A percentile compares a stretch with the other conserved stretches of the same genome.
Conservation (phyloP, 2,329 filamentous ascomycete species). For the Alternaria novae-zelandiae region DNA sequence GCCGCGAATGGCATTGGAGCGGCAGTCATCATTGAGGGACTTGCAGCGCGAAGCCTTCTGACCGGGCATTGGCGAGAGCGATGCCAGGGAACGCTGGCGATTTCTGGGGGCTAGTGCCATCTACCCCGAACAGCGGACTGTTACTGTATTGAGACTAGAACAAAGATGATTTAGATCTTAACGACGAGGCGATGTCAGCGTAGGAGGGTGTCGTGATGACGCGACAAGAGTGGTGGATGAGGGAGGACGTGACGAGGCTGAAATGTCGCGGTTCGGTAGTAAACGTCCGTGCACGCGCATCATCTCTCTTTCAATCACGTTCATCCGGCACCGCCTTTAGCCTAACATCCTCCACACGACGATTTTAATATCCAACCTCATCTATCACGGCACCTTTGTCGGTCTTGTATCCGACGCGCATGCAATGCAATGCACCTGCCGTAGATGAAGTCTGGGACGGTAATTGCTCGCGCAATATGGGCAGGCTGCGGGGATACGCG, state of each 20-base stretch:
- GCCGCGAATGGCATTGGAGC: conserved; percentile 25
- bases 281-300: conserved; percentile 27
- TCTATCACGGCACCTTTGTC: conserved; percentile 30
- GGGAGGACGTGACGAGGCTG: conserved; percentile 32
- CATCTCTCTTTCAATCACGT: conserved; percentile 30
- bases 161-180: conserved; percentile 17
- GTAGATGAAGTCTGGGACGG: conserved; percentile 28
- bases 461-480: conserved; percentile 33
- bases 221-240: conserved; percentile 27
- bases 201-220: conserved; percentile 17
- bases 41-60: conserved; percentile 32
- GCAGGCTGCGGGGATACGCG: conserved; percentile 19
- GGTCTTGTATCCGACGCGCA: conserved; percentile 18
- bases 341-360: conserved; percentile 36
- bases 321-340: conserved; percentile 34
- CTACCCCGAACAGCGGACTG: conserved; percentile 35
- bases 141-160: conserved; percentile 16
- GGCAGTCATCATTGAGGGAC: conserved; percentile 20
- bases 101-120: conserved; percentile 22
- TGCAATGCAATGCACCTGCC: conserved; percentile 22
- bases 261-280: conserved; percentile 17
- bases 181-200: conserved; percentile 17
- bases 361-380: conserved; percentile 38
- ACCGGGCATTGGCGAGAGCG: conserved; percentile 30
- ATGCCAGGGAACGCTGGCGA: conserved; percentile 11